Base-by-base conservation (phyloP, 345 rosid genomes). In the Citrus inodora region DNA sequence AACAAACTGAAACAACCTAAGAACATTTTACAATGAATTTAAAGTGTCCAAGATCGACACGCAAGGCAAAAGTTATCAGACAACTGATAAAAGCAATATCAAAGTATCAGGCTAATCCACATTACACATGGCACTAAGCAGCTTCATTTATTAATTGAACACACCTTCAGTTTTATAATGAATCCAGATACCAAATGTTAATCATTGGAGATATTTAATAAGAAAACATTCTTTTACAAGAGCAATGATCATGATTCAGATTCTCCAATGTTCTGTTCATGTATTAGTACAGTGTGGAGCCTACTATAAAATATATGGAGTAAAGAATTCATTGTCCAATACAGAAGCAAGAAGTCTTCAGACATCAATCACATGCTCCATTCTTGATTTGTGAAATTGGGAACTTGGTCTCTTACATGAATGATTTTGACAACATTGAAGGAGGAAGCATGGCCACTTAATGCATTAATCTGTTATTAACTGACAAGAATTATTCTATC, bases 391-490 rank as follows among this genome's bases (percentile, higher is more conserved):
- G 87, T 67, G 87, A 77, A 76, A 84, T 61, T 51, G 72, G 78
- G 70, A 79, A 64, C 76, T 48, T 75, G 73, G 14, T 78, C 37
- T 60, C 60, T 80, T 83, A 73, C 67, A 74, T 81, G 75, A 83
- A 78, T 84, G 73, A 66, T 55, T 82, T 77, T 70, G 64, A 78
- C 51, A 32, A 66, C 73, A 77, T 59, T 78, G 72, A 59, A 71
- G 74, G 80, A 37, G 70, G 73, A 67, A 82, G 80, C 76, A 75
- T 28, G 5, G 65, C 70, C 70, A 77, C 72, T 66, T 73, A 42
- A 58, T 82, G 84, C 77, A 80, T 86, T 42, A 42, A 42, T 42
- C 87, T 86, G 85, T 80, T 82, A 73, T 62, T 74, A 28, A 61
- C 68, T 72, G 51, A 73, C 13, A 58, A 64, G 37, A 64, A 76